Evolutionary conservation across 345 rosid species (phyloP).

Genomic region (Laguncularia racemosa): DNA sequence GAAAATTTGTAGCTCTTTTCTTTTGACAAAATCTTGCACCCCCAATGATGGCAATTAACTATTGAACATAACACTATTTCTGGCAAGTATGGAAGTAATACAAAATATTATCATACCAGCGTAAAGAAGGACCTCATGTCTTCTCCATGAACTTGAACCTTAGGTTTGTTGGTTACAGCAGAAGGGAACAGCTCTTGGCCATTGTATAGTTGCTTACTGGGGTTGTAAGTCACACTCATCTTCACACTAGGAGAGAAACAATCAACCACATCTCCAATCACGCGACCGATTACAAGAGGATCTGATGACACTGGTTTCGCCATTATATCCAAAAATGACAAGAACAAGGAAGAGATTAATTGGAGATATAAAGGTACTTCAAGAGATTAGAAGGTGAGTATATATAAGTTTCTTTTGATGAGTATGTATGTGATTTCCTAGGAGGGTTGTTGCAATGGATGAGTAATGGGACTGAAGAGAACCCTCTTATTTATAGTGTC

Average conservation of each 20-base stretch:
- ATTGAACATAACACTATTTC: too few relatives aligned
- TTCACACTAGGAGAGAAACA: slow-evolving; percentile 48
- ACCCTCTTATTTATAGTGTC: too few relatives aligned
- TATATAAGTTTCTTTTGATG: too few relatives aligned
- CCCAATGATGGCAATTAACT: too few relatives aligned
- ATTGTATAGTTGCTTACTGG: slow-evolving; percentile 61
- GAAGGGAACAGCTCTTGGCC: slow-evolving; percentile 77
- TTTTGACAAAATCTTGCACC: too few relatives aligned
- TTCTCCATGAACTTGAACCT: slow-evolving; percentile 65
- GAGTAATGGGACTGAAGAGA: too few relatives aligned
- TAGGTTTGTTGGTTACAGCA: slow-evolving; percentile 42
- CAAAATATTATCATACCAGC: slow-evolving; percentile 29
- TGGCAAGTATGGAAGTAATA: not conserved
- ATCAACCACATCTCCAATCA: slow-evolving; percentile 80
- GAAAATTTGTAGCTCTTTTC: too few relatives aligned
- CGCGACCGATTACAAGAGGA: slow-evolving; percentile 54
- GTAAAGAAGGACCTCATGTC: slow-evolving; percentile 75
- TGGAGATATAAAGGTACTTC: too few relatives aligned
- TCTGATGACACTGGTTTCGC: slow-evolving; percentile 49
- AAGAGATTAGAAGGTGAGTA: too few relatives aligned
- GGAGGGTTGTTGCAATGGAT: too few relatives aligned
- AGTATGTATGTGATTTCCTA: too few relatives aligned
- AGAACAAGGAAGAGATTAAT: too few relatives aligned
- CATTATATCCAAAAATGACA: slow-evolving; percentile 8
- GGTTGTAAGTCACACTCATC: slow-evolving; percentile 55